Conservation (phyloP, 306 rosid genomes). For the Begonia masoniana region DNA sequence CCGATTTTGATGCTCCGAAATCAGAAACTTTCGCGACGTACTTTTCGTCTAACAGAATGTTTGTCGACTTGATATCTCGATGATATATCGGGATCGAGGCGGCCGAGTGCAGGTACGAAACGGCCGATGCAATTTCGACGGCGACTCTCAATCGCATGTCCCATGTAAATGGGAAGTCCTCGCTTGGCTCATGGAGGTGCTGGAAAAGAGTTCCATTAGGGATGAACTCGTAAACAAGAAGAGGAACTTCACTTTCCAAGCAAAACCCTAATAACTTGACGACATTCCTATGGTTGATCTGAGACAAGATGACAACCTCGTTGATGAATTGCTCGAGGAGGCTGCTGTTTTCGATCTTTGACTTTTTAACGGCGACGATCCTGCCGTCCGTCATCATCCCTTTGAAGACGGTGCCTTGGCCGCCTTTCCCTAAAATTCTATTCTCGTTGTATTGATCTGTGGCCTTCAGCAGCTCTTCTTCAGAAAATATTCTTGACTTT, state of each 20-base stretch:
- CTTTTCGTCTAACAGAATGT: slow-evolving; percentile 36
- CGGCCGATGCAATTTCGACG: slow-evolving; percentile 52
- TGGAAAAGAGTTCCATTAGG: slow-evolving; percentile 42
- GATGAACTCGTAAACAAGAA: slow-evolving; percentile 46
- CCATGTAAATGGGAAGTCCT: slow-evolving; percentile 28
- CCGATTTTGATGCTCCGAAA: slow-evolving; percentile 47
- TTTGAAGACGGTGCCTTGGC: slow-evolving; percentile 13
- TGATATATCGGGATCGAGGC: slow-evolving; percentile 51
- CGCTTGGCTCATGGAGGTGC: slow-evolving; percentile 20
- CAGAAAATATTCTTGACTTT: slow-evolving; percentile 25
- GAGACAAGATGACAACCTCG: slow-evolving; percentile 36
- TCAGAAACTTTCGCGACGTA: slow-evolving; percentile 20
- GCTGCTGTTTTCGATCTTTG: slow-evolving; percentile 18
- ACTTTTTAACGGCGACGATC: slow-evolving; percentile 23
- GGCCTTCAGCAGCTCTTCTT: slow-evolving; percentile 36
- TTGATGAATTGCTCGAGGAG: slow-evolving; percentile 23
- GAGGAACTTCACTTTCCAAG: slow-evolving; percentile 39
- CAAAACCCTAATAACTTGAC: slow-evolving; percentile 36
- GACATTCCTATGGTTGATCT: slow-evolving; percentile 40
- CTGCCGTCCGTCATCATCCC: slow-evolving; percentile 18
- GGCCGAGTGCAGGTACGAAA: slow-evolving; percentile 51
- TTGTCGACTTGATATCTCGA: slow-evolving; percentile 49
- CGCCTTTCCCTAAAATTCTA: slow-evolving; percentile 21
- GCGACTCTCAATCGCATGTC: slow-evolving; percentile 34
- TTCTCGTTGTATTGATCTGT: slow-evolving; percentile 15